A percentile compares a stretch with the other conserved stretches of the same genome.
Conservation (phyloP, 805 yeast genomes). For the Saccharomycopsis sp. region DNA sequence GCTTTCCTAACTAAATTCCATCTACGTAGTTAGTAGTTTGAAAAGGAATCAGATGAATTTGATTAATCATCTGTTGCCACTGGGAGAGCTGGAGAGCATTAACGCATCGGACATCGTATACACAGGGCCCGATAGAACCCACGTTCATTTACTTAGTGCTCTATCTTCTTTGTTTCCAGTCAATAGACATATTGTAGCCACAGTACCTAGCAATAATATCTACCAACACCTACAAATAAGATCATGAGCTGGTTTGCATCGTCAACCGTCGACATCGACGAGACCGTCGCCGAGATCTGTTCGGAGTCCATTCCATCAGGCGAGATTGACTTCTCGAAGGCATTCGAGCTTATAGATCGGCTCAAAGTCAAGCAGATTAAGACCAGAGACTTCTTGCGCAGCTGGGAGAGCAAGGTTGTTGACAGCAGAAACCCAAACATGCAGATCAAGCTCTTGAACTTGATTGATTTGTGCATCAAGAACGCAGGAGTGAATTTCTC, state of each 20-base stretch:
- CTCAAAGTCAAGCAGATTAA: slow-evolving; percentile 76
- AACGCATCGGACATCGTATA: too few species aligned
- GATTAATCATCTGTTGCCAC: too few species aligned
- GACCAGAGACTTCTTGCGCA: slow-evolving; percentile 77
- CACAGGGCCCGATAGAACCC: too few species aligned
- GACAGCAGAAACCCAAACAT: slow-evolving; percentile 70
- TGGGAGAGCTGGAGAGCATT: too few species aligned
- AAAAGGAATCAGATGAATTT: too few species aligned
- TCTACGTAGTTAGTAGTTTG: too few species aligned
- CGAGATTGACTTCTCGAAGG: slow-evolving; percentile 57
- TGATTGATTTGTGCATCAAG: slow-evolving; percentile 82
- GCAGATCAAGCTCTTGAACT: slow-evolving; percentile 57
- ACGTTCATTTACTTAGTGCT: too few species aligned
- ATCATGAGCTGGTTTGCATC: slow-evolving; percentile 29
- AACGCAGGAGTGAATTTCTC: slow-evolving; percentile 88
- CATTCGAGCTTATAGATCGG: slow-evolving; percentile 80
- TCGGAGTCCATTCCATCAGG: slow-evolving; percentile 73
- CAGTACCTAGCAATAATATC: not conserved
- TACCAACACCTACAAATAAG: not conserved
- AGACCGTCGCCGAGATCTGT: slow-evolving; percentile 56
- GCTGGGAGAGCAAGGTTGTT: slow-evolving; percentile 68
- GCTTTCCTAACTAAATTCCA: too few species aligned
- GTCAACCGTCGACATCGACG: slow-evolving; percentile 36
- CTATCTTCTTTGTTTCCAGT: too few species aligned
- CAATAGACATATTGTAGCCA: too few species aligned